phyloP scores from a whole-genome alignment of 208 protist genomes.

The Eutreptiella sp. region DNA sequence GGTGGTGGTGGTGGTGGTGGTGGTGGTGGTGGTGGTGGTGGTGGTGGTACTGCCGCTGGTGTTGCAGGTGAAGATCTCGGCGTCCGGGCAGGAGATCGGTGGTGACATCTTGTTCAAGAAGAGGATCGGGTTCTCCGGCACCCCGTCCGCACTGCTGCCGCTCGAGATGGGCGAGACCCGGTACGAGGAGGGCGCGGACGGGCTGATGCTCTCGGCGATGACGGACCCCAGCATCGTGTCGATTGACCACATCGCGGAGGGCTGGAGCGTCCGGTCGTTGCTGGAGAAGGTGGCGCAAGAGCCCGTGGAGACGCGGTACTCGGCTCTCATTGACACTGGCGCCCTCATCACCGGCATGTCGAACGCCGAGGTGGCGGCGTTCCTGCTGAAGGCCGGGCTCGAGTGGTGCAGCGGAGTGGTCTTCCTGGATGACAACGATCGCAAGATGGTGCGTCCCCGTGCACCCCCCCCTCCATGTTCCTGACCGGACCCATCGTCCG shows the following conservation, averaged over 20 bases:
- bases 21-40: no score
- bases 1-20: no score
- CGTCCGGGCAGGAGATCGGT: conserved; percentile 38
- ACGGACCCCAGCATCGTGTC: conserved; percentile 48
- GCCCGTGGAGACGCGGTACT: conserved; percentile 15
- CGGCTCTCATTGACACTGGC: conserved; percentile 42
- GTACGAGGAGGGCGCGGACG: conserved; percentile 63
- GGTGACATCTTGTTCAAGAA: conserved; percentile 26
- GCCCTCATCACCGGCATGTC: conserved; percentile 26
- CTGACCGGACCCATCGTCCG: no score
- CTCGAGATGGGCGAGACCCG: conserved; percentile 57
- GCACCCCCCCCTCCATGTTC: no score
- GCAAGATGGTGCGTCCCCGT: conserved; percentile 41
- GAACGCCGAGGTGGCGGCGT: conserved; percentile 10
- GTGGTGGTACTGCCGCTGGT: no score
- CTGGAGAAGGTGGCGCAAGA: conserved; percentile 26
- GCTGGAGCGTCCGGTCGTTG: conserved; percentile 16
- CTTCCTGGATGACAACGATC: conserved; percentile 22
- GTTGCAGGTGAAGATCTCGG: conserved; percentile 20
- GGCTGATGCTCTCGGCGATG: conserved; percentile 51
- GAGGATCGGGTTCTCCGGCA: conserved; percentile 65
- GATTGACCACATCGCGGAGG: conserved; percentile 3
- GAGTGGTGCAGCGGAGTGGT: background rate
- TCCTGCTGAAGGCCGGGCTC: conserved; percentile 16
- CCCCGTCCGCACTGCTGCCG: conserved; percentile 58